phyloP scores from a whole-genome alignment of 306 rosid genomes.

The Gastrolobium bilobum region DNA sequence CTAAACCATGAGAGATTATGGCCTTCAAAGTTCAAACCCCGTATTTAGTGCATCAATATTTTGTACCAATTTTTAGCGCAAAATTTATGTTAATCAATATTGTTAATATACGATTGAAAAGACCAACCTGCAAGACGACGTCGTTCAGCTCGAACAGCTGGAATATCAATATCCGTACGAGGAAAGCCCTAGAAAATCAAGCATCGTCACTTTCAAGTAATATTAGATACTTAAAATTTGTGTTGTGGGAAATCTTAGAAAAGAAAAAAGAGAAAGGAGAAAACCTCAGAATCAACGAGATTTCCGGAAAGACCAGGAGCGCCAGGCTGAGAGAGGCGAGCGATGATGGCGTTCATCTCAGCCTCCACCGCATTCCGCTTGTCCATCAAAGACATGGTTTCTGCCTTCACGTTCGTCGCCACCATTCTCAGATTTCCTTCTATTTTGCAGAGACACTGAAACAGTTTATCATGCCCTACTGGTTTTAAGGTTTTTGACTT shows the following conservation, averaged over 20 bases:
- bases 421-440: slow-evolving; percentile 60
- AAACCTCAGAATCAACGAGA: slow-evolving; percentile 77
- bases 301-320: slow-evolving; percentile 88
- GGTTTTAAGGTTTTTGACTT: too few relatives aligned
- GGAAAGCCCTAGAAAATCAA: slow-evolving; percentile 79
- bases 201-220: neutral
- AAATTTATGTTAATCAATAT: slow-evolving; percentile 1
- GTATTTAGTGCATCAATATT: neutral
- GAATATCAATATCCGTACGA: slow-evolving; percentile 85
- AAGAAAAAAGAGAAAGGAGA: neutral
- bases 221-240: neutral
- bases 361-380: slow-evolving; percentile 72
- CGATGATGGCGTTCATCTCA: slow-evolving; percentile 82
- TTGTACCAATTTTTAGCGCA: neutral
- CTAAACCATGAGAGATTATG: neutral
- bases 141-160: slow-evolving; percentile 74
- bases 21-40: neutral
- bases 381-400: slow-evolving; percentile 76
- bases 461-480: too few relatives aligned
- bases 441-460: neutral
- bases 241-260: neutral
- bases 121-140: slow-evolving; percentile 75
- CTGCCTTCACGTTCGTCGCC: slow-evolving; percentile 81
- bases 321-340: slow-evolving; percentile 78
- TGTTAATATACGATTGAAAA: neutral